Evolutionary conservation across 176 grass and related monocot species (phyloP), one percentile per base, ranked within the genome.

Genomic region (Elymus sibiricus): DNA sequence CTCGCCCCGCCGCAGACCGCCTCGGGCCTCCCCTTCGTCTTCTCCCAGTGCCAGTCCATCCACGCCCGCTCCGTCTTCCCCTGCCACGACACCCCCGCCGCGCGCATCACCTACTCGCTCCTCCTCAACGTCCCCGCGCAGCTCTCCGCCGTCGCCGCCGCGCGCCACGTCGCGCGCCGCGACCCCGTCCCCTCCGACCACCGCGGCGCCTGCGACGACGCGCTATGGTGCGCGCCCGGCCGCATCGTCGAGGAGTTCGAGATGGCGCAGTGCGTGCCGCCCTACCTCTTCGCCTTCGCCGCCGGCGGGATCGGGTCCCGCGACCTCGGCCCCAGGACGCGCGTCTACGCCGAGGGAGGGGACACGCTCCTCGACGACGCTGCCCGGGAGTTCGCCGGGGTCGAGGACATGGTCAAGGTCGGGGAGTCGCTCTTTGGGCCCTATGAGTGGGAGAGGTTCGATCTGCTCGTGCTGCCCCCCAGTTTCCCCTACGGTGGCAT

Each of bases 401-500:
- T 91, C 8, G 96, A 98, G 90, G 93, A 95, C 31, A 98, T 98
- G 93, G 89, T 98, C 40, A 83, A 89, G 62, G 93, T 92, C 5
- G 96, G 96, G 38, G 93, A 98, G 88, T 61, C 31, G 27, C 86
- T 98, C 14, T 98, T 98, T 61, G 96, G 93, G 24, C 92, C 92
- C 7, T 98, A 98, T 14, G 93, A 98, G 19, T 98, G 96, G 96
- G 96, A 92, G 73, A 92, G 93, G 32, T 98, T 95, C 64, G 93
- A 98, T 85, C 84, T 98, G 65, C 77, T 98, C 51, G 96, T 98
- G 35, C 84, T 98, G 27, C 96, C 93, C 1, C 92, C 90, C 15
- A 98, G 96, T 44, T 98, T 98, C 82, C 96, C 96, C 62, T 98
- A 90, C 5, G 96, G 88, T 14, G 96, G 96, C 40, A 98, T 98